Evolutionary conservation across 2,329 filamentous ascomycete genomes (phyloP).

Genomic region (Botrytis fabae): DNA sequence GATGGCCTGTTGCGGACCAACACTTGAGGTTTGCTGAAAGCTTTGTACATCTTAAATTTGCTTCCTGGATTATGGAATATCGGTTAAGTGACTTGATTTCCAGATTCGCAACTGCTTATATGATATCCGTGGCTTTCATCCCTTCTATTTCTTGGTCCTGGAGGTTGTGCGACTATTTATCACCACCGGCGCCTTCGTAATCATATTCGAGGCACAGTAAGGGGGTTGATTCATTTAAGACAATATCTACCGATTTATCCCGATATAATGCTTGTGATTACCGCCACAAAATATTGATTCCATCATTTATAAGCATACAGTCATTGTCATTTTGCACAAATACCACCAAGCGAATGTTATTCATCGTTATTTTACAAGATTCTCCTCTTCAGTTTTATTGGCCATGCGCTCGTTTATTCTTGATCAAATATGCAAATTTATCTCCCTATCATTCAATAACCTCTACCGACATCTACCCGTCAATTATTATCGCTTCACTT

Average conservation of each 20-base stretch:
- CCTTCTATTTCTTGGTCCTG: not conserved
- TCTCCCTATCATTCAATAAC: not conserved
- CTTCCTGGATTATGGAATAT: not conserved
- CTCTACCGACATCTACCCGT: not conserved
- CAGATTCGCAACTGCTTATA: not conserved
- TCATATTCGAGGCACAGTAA: not conserved
- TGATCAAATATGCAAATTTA: not conserved
- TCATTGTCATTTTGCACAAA: no score
- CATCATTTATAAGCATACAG: not conserved
- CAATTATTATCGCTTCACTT: not conserved
- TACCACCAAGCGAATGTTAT: not conserved
- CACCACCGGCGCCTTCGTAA: not conserved
- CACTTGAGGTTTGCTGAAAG: not conserved
- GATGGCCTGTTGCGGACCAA: not conserved
- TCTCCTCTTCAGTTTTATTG: not conserved
- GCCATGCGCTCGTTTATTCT: not conserved
- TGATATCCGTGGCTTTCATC: not conserved
- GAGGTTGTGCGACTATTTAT: not conserved
- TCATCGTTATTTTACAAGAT: not conserved
- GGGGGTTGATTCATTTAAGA: not conserved
- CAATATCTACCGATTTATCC: not conserved
- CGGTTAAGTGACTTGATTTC: not conserved
- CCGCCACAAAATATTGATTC: not conserved
- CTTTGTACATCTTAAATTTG: not conserved
- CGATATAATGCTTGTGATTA: not conserved